Evolutionary conservation across 345 rosid species (phyloP).

Genomic region (Gynandropsis gynandra): DNA sequence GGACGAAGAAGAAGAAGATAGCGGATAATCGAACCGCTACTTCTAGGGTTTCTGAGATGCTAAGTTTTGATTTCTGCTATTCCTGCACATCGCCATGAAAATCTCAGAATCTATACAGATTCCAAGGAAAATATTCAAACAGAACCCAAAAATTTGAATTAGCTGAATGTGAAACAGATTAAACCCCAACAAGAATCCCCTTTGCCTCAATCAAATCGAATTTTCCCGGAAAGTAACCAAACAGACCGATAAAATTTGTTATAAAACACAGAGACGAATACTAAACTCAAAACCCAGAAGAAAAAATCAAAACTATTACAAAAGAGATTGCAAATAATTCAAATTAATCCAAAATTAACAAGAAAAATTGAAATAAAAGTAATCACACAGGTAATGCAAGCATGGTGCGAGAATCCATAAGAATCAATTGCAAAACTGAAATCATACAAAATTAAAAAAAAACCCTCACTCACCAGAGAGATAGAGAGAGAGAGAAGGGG

Average conservation of each 20-base stretch:
- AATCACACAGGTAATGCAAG: no score
- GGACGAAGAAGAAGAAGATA: neutral
- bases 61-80: conserved; percentile 16
- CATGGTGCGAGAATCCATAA: no score
- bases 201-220: neutral
- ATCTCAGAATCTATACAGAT: conserved; percentile 1
- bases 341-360: no score
- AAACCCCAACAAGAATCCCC: neutral
- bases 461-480: no score
- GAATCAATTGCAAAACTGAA: no score
- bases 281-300: neutral
- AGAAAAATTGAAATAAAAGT: no score
- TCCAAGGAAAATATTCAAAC: neutral
- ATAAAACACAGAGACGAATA: no score
- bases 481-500: no score
- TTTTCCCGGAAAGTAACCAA: neutral
- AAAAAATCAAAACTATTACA: neutral
- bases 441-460: no score
- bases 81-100: conserved; percentile 17
- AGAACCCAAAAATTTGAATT: neutral
- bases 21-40: neutral
- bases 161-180: neutral
- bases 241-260: no score
- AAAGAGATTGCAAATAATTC: no score
- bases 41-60: conserved; percentile 5